These are phyloP conservation scores for Microthyrium microscopicum DNA, from an alignment of 2,329 filamentous ascomycete species.

Conservation along the genomic window DNA sequence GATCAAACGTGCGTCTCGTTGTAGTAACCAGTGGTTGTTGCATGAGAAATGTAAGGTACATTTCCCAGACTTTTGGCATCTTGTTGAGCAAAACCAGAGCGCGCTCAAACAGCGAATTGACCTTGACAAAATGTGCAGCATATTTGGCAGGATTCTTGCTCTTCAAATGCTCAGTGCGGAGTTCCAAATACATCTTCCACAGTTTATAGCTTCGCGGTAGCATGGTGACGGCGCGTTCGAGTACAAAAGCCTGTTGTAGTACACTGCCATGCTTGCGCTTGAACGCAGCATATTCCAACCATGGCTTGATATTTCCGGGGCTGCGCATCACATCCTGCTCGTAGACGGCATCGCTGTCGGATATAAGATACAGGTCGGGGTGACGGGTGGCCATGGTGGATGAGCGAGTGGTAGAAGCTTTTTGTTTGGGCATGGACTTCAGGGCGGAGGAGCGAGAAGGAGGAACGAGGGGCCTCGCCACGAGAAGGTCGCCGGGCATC, in stretches of 20 bases:
- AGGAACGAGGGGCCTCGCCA: not conserved
- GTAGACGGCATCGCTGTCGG: slow-evolving; percentile 83
- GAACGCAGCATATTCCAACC: slow-evolving; percentile 85
- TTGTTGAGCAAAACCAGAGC: slow-evolving; percentile 91
- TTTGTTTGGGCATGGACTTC: not conserved
- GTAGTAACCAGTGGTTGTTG: slow-evolving; percentile 82
- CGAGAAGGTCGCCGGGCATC: slow-evolving; percentile 28
- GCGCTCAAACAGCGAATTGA: slow-evolving; percentile 86
- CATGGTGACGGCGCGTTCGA: slow-evolving; percentile 81
- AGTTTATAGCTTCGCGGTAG: slow-evolving; percentile 93
- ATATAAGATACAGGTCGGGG: slow-evolving; percentile 28
- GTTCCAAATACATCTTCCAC: slow-evolving; percentile 91
- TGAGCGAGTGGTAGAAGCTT: not conserved
- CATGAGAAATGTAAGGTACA: slow-evolving; percentile 83
- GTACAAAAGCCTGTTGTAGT: slow-evolving; percentile 70
- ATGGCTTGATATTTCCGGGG: slow-evolving; percentile 73
- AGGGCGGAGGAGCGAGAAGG: not conserved
- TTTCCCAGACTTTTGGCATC: slow-evolving; percentile 97
- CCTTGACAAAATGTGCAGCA: slow-evolving; percentile 71
- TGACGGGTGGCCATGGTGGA: slow-evolving; percentile 1
- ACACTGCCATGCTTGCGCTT: slow-evolving; percentile 74
- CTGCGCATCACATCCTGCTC: slow-evolving; percentile 90
- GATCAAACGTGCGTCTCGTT: slow-evolving; percentile 78
- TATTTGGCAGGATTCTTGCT: slow-evolving; percentile 71
- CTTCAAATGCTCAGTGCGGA: slow-evolving; percentile 65